Percentiles rank a stretch among this genome's conserved stretches.
Conservation (phyloP, 352 stramenopile species). For the Globisporangium nodosum region DNA sequence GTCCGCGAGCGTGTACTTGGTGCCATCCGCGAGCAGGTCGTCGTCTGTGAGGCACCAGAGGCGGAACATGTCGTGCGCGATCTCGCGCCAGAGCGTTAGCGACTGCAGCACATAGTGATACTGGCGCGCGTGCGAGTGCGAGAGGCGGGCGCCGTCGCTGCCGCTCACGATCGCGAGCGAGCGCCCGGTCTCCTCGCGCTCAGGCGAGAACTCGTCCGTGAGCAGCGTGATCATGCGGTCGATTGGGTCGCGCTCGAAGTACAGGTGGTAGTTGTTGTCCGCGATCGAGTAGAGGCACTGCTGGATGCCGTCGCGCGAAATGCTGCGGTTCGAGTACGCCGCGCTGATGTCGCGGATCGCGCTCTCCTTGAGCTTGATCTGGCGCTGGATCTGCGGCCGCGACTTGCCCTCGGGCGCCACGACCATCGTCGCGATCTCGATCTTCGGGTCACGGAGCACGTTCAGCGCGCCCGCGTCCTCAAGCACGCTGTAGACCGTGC, state of each 20-base stretch:
- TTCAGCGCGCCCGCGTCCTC: slow-evolving; percentile 58
- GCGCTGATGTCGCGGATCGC: slow-evolving; percentile 86
- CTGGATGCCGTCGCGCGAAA: slow-evolving; percentile 86
- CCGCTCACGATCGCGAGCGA: slow-evolving; percentile 92
- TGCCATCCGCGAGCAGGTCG: slow-evolving; percentile 81
- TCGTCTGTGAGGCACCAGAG: slow-evolving; percentile 95
- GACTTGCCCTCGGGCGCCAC: slow-evolving; percentile 90
- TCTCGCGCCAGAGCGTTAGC: slow-evolving; percentile 95
- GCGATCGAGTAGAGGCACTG: slow-evolving; percentile 95
- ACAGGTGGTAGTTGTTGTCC: slow-evolving; percentile 97
- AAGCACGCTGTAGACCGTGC: slow-evolving; percentile 90
- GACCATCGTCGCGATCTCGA: slow-evolving; percentile 93
- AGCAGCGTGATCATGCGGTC: slow-evolving; percentile 93
- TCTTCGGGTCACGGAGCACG: slow-evolving; percentile 82
- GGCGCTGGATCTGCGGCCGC: slow-evolving; percentile 82
- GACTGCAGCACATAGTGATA: slow-evolving; percentile 96
- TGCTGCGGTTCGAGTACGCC: slow-evolving; percentile 46
- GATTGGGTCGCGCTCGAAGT: slow-evolving; percentile 96
- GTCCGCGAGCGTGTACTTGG: slow-evolving; percentile 88
- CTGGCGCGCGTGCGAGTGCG: slow-evolving; percentile 92
- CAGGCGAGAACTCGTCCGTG: slow-evolving; percentile 81
- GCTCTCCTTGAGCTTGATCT: slow-evolving; percentile 92
- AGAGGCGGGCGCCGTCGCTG: slow-evolving; percentile 90
- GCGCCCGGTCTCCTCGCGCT: slow-evolving; percentile 55
- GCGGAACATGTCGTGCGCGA: slow-evolving; percentile 95